phyloP scores from a whole-genome alignment of 208 protist species.

The Acanthamoeba pearcei region DNA sequence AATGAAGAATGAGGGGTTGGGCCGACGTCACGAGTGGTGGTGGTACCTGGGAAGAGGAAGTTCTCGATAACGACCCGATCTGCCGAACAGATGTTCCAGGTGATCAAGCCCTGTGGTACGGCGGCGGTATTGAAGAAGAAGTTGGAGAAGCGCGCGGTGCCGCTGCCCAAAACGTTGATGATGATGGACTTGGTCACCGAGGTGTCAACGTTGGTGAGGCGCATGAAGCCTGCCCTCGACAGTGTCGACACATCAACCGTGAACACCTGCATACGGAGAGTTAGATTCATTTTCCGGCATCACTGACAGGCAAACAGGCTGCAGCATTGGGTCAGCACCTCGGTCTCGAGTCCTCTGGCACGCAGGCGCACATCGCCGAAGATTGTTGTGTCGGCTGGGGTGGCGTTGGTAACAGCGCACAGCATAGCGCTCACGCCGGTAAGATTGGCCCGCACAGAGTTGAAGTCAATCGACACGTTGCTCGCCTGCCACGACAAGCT shows the following conservation, averaged over 20 bases:
- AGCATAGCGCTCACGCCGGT: background rate
- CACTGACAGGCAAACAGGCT: no score
- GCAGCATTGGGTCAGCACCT: background rate
- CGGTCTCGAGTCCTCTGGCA: background rate
- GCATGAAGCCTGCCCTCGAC: background rate
- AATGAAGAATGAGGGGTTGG: background rate
- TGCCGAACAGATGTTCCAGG: constrained; percentile 27
- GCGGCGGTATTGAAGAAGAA: constrained; percentile 5
- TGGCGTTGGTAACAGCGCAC: background rate
- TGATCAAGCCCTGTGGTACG: background rate
- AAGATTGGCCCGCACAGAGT: background rate
- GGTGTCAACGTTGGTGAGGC: background rate
- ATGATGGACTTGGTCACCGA: background rate
- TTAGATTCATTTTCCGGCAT: no score
- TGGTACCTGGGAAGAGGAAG: constrained; percentile 7
- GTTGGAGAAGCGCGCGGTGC: constrained; percentile 18
- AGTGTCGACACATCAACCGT: background rate
- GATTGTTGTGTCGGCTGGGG: background rate
- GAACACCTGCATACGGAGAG: background rate
- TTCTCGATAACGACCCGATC: background rate
- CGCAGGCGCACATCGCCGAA: background rate
- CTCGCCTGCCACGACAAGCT: background rate
- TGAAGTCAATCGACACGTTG: background rate
- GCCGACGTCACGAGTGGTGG: no score
- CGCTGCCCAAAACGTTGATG: constrained; percentile 22